Evolutionary conservation across 306 rosid species (phyloP), one percentile per base, ranked within the genome.

Genomic region (Echinosophora koreensis): DNA sequence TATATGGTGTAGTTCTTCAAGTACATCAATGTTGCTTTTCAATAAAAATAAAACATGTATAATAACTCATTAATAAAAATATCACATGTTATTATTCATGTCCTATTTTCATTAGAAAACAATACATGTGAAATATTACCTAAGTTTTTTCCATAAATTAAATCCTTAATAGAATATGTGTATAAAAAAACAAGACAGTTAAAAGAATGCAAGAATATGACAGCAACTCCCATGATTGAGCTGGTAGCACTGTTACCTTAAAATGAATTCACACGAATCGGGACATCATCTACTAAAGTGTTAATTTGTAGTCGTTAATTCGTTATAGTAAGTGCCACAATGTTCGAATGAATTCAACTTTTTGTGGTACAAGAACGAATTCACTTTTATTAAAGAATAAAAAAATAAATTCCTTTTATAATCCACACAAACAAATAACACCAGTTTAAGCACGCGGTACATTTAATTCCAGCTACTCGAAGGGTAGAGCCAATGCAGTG

Each of bases 291-390:
- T 35, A 22, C 54, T 49, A 69, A 78, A 70, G 76, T 69, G 56
- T 78, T 52, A 39, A 39, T 52, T 54, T 6, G 17, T 2, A 65
- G 15, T 56, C 54, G 30, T 57, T 12, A 22, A 22, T 22, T 22
- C 0, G 22, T 22, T 22, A 22, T 3, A 70, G 27, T 10, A 30
- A 52, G 50, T 41, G 79, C 18, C 2, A 66, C 49, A 37, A 58
- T 30, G 66, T 74, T 65, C 12, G 28, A 64, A 64, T 38, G 56
- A 54, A 15, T 27, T 55, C 30, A 27, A 51, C 66, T 66, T 73
- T 63, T 63, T 67, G 69, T 81, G 66, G 61, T 16, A 15, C 28
- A 66, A 16, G 46, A 71, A 60, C 7, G 37, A 79, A 15, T 73
- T 42, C 15, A 34, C 17, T 4, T 66, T 73, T 68, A 68, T 65